Evolutionary conservation across 1,284 basidiomycete species (phyloP), one percentile per base, ranked within the genome.

Genomic region (Rhizoctonia solani): DNA sequence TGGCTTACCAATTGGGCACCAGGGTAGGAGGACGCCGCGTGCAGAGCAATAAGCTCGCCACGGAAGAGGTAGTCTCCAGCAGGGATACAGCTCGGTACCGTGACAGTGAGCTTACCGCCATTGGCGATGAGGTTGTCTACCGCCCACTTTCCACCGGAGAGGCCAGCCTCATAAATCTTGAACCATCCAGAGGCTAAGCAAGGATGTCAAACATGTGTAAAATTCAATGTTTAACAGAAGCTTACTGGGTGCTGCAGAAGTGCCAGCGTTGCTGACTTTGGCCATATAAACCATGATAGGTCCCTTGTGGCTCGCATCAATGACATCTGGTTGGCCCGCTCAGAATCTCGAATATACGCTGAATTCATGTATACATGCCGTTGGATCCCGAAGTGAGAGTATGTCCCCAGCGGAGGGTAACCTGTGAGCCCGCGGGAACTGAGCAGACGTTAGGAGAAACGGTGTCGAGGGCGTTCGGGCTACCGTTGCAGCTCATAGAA

Each of bases 21-120:
- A 37, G 82, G 82, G 72, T 83, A 83, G 14, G 69, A 75, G 13
- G 71, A 70, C 0, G 78, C 81, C 14, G 71, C 78, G 70, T 82
- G 81, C 23, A 82, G 74, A 23, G 80, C 81, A 79, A 68, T 23
- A 21, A 70, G 49, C 42, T 71, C 70, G 14, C 55, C 70, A 16
- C 83, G 79, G 23, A 85, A 75, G 23, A 85, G 74, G 69, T 85
- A 85, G 66, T 85, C 78, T 3, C 83, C 83, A 11, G 79, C 71
- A 3, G 77, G 72, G 58, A 85, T 82, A 72, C 83, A 85, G 27
- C 72, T 73, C 0, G 83, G 84, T 65, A 85, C 81, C 0, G 73
- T 79, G 76, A 84, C 83, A 14, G 79, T 79, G 32, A 83, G 80
- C 70, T 83, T 82, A 37, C 84, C 83, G 69, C 83, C 81, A 75